Conservation (phyloP, 2,329 filamentous ascomycete species). For the Arthrinium phaeospermum region DNA sequence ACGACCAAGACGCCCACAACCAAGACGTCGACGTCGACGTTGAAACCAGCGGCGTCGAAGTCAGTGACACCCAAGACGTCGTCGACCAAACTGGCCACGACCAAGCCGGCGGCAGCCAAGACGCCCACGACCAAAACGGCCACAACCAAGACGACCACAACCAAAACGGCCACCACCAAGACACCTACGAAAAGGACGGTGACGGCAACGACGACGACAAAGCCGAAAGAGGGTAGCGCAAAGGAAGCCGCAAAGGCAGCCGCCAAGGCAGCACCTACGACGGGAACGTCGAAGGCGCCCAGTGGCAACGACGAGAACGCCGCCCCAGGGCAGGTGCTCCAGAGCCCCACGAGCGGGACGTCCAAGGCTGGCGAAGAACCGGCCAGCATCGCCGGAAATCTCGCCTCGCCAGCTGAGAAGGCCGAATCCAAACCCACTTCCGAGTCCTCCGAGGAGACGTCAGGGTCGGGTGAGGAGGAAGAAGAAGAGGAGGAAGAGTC, state of each 20-base stretch:
- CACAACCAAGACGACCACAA: neutral
- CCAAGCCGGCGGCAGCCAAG: constrained; percentile 6
- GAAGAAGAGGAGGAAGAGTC: constrained; percentile 28
- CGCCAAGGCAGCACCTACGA: constrained; percentile 19
- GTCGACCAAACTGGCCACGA: neutral
- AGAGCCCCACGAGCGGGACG: constrained; percentile 48
- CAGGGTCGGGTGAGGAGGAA: constrained; percentile 29
- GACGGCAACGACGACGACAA: constrained; percentile 18
- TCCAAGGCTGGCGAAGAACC: constrained; percentile 45
- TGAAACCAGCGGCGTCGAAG: neutral
- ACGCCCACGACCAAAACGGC: neutral
- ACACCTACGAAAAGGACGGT: constrained; percentile 21
- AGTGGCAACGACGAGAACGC: constrained; percentile 27
- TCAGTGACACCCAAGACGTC: constrained; percentile 19
- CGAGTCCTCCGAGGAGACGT: constrained; percentile 31
- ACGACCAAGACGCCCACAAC: neutral
- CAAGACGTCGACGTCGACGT: too few species aligned
- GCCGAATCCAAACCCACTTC: constrained; percentile 42
- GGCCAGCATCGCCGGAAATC: constrained; percentile 34
- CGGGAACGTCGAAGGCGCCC: constrained; percentile 46
- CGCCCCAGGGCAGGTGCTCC: constrained; percentile 41
- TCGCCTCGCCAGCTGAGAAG: constrained; percentile 44
- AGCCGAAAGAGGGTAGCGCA: constrained; percentile 25
- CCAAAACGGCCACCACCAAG: constrained; percentile 14
- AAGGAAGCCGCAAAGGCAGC: neutral